These are phyloP conservation scores for Selaginella moellendorffii DNA, from an alignment of 75 land plant genomes.

Conservation along the genomic window DNA sequence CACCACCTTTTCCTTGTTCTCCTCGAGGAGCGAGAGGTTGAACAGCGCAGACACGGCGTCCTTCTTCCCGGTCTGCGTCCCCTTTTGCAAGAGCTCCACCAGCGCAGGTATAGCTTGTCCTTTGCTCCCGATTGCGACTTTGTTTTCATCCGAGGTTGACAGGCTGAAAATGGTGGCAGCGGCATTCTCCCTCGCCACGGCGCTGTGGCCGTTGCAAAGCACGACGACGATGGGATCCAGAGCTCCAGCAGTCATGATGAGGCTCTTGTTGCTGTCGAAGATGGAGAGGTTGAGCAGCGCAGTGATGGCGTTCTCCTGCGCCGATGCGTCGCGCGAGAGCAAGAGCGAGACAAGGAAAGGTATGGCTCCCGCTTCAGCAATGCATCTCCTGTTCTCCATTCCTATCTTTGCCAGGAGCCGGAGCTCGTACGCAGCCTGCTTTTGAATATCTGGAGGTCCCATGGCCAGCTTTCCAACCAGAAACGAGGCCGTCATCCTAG, in stretches of 20 bases:
- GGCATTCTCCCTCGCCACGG: conserved; percentile 43
- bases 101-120: conserved; percentile 35
- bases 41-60: conserved; percentile 69
- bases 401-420: conserved; percentile 45
- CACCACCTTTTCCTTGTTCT: conserved; percentile 37
- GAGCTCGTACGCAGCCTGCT: conserved; percentile 37
- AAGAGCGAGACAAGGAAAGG: conserved; percentile 33
- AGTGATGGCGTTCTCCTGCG: conserved; percentile 59
- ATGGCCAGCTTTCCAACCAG: conserved; percentile 44
- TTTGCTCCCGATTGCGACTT: conserved; percentile 47
- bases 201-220: conserved; percentile 17
- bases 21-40: conserved; percentile 44
- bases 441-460: conserved; percentile 29
- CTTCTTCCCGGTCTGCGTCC: conserved; percentile 29
- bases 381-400: conserved; percentile 29
- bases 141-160: conserved; percentile 34
- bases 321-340: conserved; percentile 10
- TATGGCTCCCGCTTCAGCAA: conserved; percentile 50
- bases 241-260: conserved; percentile 47
- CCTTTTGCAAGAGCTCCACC: conserved; percentile 25
- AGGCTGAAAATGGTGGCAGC: conserved; percentile 69
- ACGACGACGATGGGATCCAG: conserved; percentile 37
- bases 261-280: conserved; percentile 21
- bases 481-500: conserved; percentile 61
- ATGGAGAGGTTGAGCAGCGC: conserved; percentile 67